These are phyloP conservation scores for Agaricales sp. DNA, from an alignment of 1,284 basidiomycete genomes.

Conservation along the genomic window DNA sequence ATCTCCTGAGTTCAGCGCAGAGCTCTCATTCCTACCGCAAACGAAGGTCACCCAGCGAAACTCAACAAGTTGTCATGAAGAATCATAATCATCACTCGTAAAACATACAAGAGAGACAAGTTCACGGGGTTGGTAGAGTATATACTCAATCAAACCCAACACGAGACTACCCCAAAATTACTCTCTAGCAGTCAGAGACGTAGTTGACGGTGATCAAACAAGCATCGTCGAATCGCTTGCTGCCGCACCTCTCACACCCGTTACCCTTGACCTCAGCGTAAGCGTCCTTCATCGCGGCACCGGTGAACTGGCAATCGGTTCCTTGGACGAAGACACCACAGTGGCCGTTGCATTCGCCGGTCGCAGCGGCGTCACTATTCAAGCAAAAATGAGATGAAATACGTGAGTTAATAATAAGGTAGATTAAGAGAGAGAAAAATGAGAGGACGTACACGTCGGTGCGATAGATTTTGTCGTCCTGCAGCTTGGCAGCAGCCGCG, in stretches of 20 bases:
- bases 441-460: background rate
- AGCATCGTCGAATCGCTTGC: background rate
- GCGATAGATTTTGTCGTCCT: background rate
- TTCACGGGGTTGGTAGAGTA: too few relatives aligned
- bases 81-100: too few relatives aligned
- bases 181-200: background rate
- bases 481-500: background rate
- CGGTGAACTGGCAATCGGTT: background rate
- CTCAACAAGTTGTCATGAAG: too few relatives aligned
- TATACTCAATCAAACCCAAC: too few relatives aligned
- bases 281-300: background rate
- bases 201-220: background rate
- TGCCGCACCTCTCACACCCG: background rate
- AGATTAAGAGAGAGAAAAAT: background rate
- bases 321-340: background rate
- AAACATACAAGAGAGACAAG: too few relatives aligned
- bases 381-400: background rate
- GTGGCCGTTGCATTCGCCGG: background rate
- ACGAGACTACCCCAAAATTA: too few relatives aligned
- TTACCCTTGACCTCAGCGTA: background rate
- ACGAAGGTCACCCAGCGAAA: too few relatives aligned
- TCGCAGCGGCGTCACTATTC: background rate
- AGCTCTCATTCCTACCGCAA: too few relatives aligned
- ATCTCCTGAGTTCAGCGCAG: too few relatives aligned
- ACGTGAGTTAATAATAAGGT: background rate